Conservation (phyloP, 1,139 yeast species). For the Pneumocystis jirovecii region DNA sequence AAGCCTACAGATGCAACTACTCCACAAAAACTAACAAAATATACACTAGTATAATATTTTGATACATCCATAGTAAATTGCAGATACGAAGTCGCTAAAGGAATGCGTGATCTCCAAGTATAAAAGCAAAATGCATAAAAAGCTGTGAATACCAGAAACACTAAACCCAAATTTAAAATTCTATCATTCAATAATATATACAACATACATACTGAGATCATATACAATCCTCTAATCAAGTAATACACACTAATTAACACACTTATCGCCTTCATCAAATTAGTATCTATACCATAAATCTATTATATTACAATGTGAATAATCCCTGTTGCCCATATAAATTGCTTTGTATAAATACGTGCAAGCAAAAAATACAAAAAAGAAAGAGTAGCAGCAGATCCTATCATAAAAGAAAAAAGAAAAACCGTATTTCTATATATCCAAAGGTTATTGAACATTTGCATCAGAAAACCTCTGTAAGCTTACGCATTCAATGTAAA, state of each 20-base stretch:
- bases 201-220: neutral
- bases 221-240: neutral
- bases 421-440: slow-evolving; percentile 48
- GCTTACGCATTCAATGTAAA: slow-evolving; percentile 34
- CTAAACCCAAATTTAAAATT: slow-evolving; percentile 56
- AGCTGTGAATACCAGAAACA: slow-evolving; percentile 39
- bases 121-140: slow-evolving; percentile 61
- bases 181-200: neutral
- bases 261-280: neutral
- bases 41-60: slow-evolving; percentile 53
- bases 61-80: slow-evolving; percentile 63
- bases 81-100: slow-evolving; percentile 59
- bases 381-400: slow-evolving; percentile 47
- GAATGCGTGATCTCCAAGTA: slow-evolving; percentile 54
- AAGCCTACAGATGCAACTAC: slow-evolving; percentile 50
- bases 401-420: slow-evolving; percentile 51
- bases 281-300: neutral
- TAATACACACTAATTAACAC: slow-evolving; percentile 15
- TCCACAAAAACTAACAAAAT: slow-evolving; percentile 51
- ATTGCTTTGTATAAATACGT: slow-evolving; percentile 44
- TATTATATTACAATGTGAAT: slow-evolving; percentile 28
- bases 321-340: slow-evolving; percentile 53
- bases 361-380: slow-evolving; percentile 44
- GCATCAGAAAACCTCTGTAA: neutral
- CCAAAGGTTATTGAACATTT: neutral